Evolutionary conservation across 805 yeast species (phyloP).

Genomic region (Metschnikowia proteae): DNA sequence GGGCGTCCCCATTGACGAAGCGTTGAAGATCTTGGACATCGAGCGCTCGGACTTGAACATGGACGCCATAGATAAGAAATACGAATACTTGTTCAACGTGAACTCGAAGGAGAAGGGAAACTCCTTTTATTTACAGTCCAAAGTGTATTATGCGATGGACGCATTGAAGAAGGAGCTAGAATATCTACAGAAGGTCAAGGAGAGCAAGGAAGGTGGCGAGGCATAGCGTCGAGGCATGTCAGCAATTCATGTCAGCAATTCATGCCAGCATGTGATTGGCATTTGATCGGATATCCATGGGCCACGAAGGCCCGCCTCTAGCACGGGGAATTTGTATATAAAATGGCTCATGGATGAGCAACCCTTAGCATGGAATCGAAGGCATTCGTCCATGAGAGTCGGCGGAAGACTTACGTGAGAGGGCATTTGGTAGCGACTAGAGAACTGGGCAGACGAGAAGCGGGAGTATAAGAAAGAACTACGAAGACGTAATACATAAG

Average conservation of each 20-base stretch:
- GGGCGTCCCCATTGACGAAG: slow-evolving; percentile 85
- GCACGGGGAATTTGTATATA: not conserved
- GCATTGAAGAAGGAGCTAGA: slow-evolving; percentile 76
- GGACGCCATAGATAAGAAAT: slow-evolving; percentile 65
- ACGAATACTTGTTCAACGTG: slow-evolving; percentile 77
- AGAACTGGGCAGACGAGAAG: too few species aligned
- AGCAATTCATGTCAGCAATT: too few species aligned
- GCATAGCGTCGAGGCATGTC: not conserved
- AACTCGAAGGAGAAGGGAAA: slow-evolving; percentile 96
- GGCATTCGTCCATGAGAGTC: too few species aligned
- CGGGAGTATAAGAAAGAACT: too few species aligned
- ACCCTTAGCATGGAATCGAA: not conserved
- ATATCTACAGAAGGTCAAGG: slow-evolving; percentile 44
- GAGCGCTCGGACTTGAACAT: slow-evolving; percentile 52
- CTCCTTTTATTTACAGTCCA: slow-evolving; percentile 87
- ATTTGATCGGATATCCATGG: not conserved
- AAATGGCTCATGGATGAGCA: not conserved
- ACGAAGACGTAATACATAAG: too few species aligned
- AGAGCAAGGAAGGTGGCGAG: slow-evolving; percentile 21
- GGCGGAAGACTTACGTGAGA: too few species aligned
- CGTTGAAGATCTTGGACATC: slow-evolving; percentile 83
- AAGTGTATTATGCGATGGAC: slow-evolving; percentile 92
- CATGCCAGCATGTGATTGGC: not conserved
- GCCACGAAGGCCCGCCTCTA: not conserved
- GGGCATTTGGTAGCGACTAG: too few species aligned